phyloP scores from a whole-genome alignment of 2,329 filamentous ascomycete species.

The Cercospora sp. region DNA sequence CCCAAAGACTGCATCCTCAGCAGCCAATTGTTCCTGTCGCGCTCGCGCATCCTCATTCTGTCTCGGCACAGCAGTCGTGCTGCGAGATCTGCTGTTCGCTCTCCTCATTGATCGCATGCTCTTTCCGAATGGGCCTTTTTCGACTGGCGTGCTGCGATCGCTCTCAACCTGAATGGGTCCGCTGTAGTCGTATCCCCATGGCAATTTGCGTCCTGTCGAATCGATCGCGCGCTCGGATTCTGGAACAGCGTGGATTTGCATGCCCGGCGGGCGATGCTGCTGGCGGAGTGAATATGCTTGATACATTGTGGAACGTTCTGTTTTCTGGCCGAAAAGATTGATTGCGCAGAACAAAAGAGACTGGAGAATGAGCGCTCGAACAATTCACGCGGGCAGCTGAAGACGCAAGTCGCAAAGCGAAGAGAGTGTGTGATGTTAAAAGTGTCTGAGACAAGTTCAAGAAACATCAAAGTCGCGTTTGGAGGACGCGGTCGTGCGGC shows the following conservation, averaged over 20 bases:
- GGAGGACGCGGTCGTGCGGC: neutral
- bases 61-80: conserved; percentile 58
- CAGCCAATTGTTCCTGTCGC: conserved; percentile 46
- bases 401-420: neutral
- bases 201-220: conserved; percentile 58
- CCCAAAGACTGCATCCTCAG: conserved; percentile 51
- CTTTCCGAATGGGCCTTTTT: conserved; percentile 62
- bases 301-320: conserved; percentile 12
- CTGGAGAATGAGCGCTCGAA: neutral
- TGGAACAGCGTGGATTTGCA: conserved; percentile 67
- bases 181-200: conserved; percentile 59
- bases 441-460: neutral
- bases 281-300: conserved; percentile 18
- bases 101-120: conserved; percentile 37
- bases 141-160: conserved; percentile 50
- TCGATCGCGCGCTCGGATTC: conserved; percentile 62
- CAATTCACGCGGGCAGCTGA: neutral
- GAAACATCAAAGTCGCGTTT: neutral
- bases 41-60: conserved; percentile 57
- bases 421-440: conserved; percentile 1
- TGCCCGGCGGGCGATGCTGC: conserved; percentile 39
- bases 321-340: neutral
- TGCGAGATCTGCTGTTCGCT: conserved; percentile 24
- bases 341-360: neutral
- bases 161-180: conserved; percentile 11